Evolutionary conservation across 768 basidiomycete species (phyloP).

Genomic region (Paxillus ammoniavirescens): DNA sequence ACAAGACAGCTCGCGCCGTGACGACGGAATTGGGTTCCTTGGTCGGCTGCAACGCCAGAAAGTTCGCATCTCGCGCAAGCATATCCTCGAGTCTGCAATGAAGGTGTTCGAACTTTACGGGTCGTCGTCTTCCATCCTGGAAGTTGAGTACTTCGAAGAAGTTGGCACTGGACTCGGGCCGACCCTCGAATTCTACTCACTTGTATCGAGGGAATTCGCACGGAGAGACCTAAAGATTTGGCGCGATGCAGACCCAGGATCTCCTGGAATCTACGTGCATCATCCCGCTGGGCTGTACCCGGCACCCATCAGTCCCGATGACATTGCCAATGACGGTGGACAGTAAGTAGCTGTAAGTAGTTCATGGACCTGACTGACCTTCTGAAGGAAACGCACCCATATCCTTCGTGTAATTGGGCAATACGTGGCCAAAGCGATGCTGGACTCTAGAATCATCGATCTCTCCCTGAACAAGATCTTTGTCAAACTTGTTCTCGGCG

Average conservation of each 20-base stretch:
- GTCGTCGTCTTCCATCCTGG: conserved; percentile 87
- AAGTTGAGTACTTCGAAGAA: conserved; percentile 99
- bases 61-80: conserved; percentile 92
- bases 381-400: conserved; percentile 72
- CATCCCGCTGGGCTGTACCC: conserved; percentile 89
- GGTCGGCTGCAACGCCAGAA: conserved; percentile 94
- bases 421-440: conserved; percentile 94
- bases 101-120: conserved; percentile 98
- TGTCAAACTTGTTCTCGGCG: conserved; percentile 84
- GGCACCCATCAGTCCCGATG: conserved; percentile 70
- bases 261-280: conserved; percentile 69
- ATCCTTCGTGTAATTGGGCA: conserved; percentile 90
- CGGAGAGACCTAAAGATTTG: conserved; percentile 85
- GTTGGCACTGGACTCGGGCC: conserved; percentile 97
- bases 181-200: conserved; percentile 97
- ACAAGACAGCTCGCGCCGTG: conserved; percentile 77
- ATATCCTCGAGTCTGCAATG: conserved; percentile 92
- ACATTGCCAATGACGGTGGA: conserved; percentile 69
- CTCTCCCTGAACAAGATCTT: conserved; percentile 94
- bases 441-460: conserved; percentile 97
- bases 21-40: conserved; percentile 90
- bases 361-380: not conserved
- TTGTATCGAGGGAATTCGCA: conserved; percentile 95
- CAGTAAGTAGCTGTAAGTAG: conserved; percentile 48
- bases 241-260: conserved; percentile 76